Percentiles rank a stretch among this genome's conserved stretches.
These are phyloP conservation scores for Exophiala sp. DNA, from an alignment of 2,329 filamentous ascomycete species.

Conservation along the genomic window DNA sequence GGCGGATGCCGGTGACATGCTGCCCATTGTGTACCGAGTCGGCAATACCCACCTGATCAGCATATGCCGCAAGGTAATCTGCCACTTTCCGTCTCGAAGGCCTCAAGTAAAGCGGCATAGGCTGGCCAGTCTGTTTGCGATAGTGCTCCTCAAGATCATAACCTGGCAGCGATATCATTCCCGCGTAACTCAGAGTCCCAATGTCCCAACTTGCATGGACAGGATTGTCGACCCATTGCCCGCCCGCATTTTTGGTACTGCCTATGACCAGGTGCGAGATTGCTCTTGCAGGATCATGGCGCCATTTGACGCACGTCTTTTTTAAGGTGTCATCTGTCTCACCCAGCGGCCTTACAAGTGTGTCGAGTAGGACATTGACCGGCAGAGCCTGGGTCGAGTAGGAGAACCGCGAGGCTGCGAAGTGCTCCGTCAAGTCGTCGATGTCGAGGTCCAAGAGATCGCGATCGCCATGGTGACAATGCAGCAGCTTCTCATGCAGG, in stretches of 20 bases:
- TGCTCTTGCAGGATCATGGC: conserved; percentile 47
- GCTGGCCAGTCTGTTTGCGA: conserved; percentile 38
- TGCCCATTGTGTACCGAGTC: conserved; percentile 45
- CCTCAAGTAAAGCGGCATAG: conserved; percentile 51
- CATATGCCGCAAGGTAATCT: conserved; percentile 54
- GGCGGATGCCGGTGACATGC: conserved; percentile 43
- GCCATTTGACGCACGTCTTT: conserved; percentile 54
- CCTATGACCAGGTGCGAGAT: conserved; percentile 56
- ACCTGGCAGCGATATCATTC: conserved; percentile 58
- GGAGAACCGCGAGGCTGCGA: conserved; percentile 54
- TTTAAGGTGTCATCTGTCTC: conserved; percentile 54
- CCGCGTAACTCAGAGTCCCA: conserved; percentile 59
- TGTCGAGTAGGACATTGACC: conserved; percentile 59
- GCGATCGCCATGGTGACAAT: conserved; percentile 30
- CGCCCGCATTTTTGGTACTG: conserved; percentile 49
- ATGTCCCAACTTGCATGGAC: conserved; percentile 54
- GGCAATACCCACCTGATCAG: conserved; percentile 50
- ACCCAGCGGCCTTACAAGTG: conserved; percentile 56
- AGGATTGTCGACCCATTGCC: conserved; percentile 58
- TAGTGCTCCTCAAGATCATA: conserved; percentile 57
- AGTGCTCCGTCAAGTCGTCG: conserved; percentile 53
- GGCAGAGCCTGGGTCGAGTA: conserved; percentile 61
- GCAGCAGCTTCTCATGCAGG: conserved; percentile 54
- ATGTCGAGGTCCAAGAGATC: conserved; percentile 48
- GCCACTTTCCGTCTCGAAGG: conserved; percentile 55